These are phyloP conservation scores for Yamadazyma insecticola DNA, from an alignment of 805 yeast species.

Conservation along the genomic window DNA sequence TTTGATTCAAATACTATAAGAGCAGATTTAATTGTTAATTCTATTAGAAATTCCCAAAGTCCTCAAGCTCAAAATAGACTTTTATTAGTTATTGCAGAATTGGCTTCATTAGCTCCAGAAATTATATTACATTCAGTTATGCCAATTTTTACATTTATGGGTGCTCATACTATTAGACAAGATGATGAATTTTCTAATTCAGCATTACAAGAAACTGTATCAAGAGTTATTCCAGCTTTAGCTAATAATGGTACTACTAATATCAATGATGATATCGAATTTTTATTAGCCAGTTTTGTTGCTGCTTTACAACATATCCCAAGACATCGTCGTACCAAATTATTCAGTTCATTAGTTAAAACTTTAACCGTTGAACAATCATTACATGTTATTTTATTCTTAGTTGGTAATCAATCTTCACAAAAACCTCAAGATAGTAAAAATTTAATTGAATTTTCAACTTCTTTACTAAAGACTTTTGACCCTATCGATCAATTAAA, in stretches of 20 bases:
- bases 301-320: slow-evolving; percentile 95
- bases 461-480: slow-evolving; percentile 66
- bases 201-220: slow-evolving; percentile 87
- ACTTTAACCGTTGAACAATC: slow-evolving; percentile 69
- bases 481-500: slow-evolving; percentile 60
- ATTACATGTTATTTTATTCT: slow-evolving; percentile 66
- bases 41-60: slow-evolving; percentile 82
- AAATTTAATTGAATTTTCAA: slow-evolving; percentile 63
- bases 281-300: slow-evolving; percentile 82
- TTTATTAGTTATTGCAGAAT: slow-evolving; percentile 75
- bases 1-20: slow-evolving; percentile 66
- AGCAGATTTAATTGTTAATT: slow-evolving; percentile 86
- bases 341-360: slow-evolving; percentile 72
- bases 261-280: slow-evolving; percentile 47
- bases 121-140: slow-evolving; percentile 90
- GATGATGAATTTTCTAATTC: slow-evolving; percentile 93
- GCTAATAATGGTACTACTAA: slow-evolving; percentile 35
- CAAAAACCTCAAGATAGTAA: slow-evolving; percentile 47
- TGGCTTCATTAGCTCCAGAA: slow-evolving; percentile 88
- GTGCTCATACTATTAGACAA: slow-evolving; percentile 93
- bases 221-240: slow-evolving; percentile 87
- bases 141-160: slow-evolving; percentile 99
- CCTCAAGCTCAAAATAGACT: slow-evolving; percentile 94
- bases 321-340: slow-evolving; percentile 86
- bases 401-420: slow-evolving; percentile 75